phyloP scores from a whole-genome alignment of 306 rosid species.

The Dalbergia cochinchinensis region DNA sequence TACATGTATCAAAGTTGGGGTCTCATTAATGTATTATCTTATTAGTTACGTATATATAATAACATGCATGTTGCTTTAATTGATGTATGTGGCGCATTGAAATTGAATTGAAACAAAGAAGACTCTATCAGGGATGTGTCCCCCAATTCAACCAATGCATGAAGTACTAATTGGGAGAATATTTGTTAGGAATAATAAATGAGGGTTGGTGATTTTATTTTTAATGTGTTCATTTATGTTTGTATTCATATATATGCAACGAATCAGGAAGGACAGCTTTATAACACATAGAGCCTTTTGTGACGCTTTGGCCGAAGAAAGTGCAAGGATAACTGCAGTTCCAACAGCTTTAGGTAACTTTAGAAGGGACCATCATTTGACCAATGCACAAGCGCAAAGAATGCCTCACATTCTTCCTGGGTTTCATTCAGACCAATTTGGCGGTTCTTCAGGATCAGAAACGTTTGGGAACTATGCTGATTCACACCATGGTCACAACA shows the following conservation, averaged over 20 bases:
- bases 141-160: background rate
- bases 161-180: background rate
- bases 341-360: conserved; percentile 56
- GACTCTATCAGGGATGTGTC: too few relatives aligned
- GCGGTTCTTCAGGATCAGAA: conserved; percentile 34
- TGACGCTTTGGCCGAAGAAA: conserved; percentile 81
- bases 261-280: conserved; percentile 91
- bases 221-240: background rate
- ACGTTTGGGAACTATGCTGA: conserved; percentile 7
- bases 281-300: conserved; percentile 90
- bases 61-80: background rate
- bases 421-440: conserved; percentile 52
- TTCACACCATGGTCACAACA: conserved; percentile 39
- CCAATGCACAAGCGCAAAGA: conserved; percentile 42
- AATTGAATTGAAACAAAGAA: too few relatives aligned
- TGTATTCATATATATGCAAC: background rate
- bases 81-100: background rate
- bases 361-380: conserved; percentile 46
- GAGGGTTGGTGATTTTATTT: background rate
- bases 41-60: too few relatives aligned
- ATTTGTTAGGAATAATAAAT: conserved; percentile 38
- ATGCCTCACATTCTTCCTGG: conserved; percentile 58
- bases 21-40: background rate
- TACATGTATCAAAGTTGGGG: too few relatives aligned
- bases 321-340: conserved; percentile 50